These are phyloP conservation scores for Lithospermum erythrorhizon DNA, from an alignment of 257 asterid genomes.

Conservation along the genomic window DNA sequence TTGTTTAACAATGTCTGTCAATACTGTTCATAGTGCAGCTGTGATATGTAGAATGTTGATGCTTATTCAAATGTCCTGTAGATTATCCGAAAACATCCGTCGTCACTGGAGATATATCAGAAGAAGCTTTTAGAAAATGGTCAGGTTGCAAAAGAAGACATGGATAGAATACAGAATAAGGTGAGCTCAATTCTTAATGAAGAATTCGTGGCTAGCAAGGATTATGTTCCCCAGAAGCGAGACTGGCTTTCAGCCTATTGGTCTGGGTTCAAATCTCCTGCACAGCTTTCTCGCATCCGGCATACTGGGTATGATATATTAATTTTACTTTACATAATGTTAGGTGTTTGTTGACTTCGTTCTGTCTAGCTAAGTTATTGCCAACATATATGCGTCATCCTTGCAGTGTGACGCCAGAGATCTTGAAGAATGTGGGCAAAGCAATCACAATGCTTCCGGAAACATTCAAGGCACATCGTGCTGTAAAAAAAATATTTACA, in stretches of 20 bases:
- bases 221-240: conserved; percentile 19
- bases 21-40: not conserved
- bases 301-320: conserved; percentile 22
- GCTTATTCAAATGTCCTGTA: not conserved
- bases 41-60: not conserved
- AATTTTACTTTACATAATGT: not conserved
- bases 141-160: conserved; percentile 15
- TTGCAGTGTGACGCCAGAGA: conserved; percentile 23
- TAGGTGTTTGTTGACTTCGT: not conserved
- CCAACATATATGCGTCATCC: conserved; percentile 1
- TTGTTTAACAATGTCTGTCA: not conserved
- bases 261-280: conserved; percentile 25
- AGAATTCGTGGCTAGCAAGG: conserved; percentile 24
- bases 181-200: conserved; percentile 19
- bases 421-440: conserved; percentile 19
- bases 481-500: conserved; percentile 16
- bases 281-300: conserved; percentile 25
- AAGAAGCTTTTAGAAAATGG: conserved; percentile 20
- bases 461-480: conserved; percentile 19
- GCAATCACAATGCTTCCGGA: conserved; percentile 24
- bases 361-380: conserved; percentile 1
- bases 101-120: conserved; percentile 21
- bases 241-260: conserved; percentile 28
- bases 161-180: conserved; percentile 18
- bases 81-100: conserved; percentile 24